Evolutionary conservation across 495 filamentous ascomycete genomes (phyloP).

Genomic region (Talaromyces proteolyticus): DNA sequence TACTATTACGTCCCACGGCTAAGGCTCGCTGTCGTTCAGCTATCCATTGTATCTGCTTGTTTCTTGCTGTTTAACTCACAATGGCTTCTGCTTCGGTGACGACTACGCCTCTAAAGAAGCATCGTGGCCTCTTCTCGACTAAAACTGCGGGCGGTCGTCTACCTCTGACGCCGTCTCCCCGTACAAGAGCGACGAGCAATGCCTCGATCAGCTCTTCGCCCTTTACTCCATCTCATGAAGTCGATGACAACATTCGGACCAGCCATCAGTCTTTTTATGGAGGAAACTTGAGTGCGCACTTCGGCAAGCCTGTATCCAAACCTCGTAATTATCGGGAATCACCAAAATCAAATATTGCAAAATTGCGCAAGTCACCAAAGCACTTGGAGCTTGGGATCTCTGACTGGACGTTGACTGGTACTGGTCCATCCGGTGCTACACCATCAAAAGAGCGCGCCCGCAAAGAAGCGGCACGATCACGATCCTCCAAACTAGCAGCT

Average conservation of each 20-base stretch:
- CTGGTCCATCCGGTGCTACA: slow-evolving; percentile 62
- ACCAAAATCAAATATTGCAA: slow-evolving; percentile 52
- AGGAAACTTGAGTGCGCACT: slow-evolving; percentile 66
- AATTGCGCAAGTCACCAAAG: slow-evolving; percentile 58
- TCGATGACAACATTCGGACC: slow-evolving; percentile 41
- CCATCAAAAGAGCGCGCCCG: slow-evolving; percentile 62
- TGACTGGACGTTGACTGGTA: slow-evolving; percentile 86
- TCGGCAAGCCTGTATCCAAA: slow-evolving; percentile 60
- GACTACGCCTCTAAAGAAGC: slow-evolving; percentile 91
- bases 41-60: slow-evolving; percentile 26
- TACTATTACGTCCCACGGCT: slow-evolving; percentile 18
- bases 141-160: slow-evolving; percentile 91
- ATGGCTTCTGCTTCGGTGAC: slow-evolving; percentile 89
- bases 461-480: slow-evolving; percentile 49
- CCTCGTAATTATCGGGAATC: slow-evolving; percentile 15
- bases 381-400: slow-evolving; percentile 89
- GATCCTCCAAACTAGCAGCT: slow-evolving; percentile 70
- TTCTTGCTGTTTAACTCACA: too few relatives aligned
- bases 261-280: slow-evolving; percentile 65
- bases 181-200: slow-evolving; percentile 49
- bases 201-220: slow-evolving; percentile 55
- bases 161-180: slow-evolving; percentile 89
- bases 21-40: slow-evolving; percentile 28
- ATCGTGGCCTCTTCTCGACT: slow-evolving; percentile 84
- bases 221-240: slow-evolving; percentile 69